Evolutionary conservation across 192 early-diverging fungal genomes (phyloP).

Genomic region (Rhizoclosmatium globosum): DNA sequence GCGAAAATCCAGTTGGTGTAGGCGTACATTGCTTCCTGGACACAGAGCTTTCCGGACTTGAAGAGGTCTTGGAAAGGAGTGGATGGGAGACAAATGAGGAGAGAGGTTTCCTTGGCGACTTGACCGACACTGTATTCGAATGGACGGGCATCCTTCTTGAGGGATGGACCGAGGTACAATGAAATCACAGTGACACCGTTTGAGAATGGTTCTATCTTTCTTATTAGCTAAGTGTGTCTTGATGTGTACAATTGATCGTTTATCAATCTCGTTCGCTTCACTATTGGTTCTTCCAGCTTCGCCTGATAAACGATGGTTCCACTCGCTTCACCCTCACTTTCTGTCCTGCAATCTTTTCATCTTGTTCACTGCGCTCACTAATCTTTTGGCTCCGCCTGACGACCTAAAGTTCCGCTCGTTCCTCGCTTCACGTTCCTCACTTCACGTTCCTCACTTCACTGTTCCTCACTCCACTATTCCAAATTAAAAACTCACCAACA

Average conservation of each 20-base stretch:
- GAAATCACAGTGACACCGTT: slow-evolving; percentile 90
- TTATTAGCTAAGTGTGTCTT: slow-evolving; percentile 11
- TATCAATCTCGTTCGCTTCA: no score
- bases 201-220: slow-evolving; percentile 82
- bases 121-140: slow-evolving; percentile 85
- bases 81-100: slow-evolving; percentile 90
- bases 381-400: no score
- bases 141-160: slow-evolving; percentile 73
- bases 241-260: background rate
- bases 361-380: no score
- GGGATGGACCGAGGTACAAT: slow-evolving; percentile 82
- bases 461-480: no score
- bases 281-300: no score
- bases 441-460: no score
- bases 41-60: slow-evolving; percentile 79
- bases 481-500: slow-evolving; percentile 65
- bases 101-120: slow-evolving; percentile 88
- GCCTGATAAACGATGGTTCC: no score
- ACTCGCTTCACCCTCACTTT: no score
- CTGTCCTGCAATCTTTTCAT: no score
- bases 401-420: no score
- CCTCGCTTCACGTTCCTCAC: no score
- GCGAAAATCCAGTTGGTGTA: slow-evolving; percentile 92
- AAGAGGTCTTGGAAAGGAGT: slow-evolving; percentile 89
- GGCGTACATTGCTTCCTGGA: slow-evolving; percentile 90